A percentile compares a stretch with the other conserved stretches of the same genome.
These are phyloP conservation scores for Arthrobotrys sphaeroides DNA, from an alignment of 2,329 filamentous ascomycete genomes.

Conservation along the genomic window DNA sequence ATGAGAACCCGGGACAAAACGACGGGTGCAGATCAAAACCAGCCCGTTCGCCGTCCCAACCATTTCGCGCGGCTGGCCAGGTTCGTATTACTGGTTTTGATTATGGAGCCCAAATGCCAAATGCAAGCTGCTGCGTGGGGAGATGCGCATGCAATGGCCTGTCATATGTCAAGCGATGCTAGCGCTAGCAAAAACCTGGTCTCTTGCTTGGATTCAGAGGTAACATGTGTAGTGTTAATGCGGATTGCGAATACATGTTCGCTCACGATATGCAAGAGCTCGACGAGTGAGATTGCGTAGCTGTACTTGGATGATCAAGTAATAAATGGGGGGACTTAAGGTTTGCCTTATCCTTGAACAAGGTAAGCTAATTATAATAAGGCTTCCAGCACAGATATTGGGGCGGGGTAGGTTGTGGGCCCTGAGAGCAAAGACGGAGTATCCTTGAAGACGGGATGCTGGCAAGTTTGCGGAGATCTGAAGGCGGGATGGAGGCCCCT, in stretches of 20 bases:
- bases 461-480: too few species aligned
- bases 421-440: background rate
- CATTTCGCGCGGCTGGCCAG: background rate
- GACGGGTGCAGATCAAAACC: background rate
- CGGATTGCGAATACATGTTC: background rate
- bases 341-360: background rate
- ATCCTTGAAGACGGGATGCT: too few species aligned
- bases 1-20: background rate
- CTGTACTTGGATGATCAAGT: background rate
- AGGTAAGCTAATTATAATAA: background rate
- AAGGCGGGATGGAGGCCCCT: background rate
- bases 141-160: background rate
- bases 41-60: too few species aligned
- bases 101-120: background rate
- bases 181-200: slow-evolving; percentile 2
- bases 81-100: background rate
- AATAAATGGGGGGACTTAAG: background rate
- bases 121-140: background rate
- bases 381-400: background rate
- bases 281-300: background rate
- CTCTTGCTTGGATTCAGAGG: background rate
- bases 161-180: slow-evolving; percentile 4
- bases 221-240: too few species aligned
- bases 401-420: background rate
- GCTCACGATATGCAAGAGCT: background rate